phyloP scores from a whole-genome alignment of 1,139 yeast genomes.

The Lodderomyces theae region DNA sequence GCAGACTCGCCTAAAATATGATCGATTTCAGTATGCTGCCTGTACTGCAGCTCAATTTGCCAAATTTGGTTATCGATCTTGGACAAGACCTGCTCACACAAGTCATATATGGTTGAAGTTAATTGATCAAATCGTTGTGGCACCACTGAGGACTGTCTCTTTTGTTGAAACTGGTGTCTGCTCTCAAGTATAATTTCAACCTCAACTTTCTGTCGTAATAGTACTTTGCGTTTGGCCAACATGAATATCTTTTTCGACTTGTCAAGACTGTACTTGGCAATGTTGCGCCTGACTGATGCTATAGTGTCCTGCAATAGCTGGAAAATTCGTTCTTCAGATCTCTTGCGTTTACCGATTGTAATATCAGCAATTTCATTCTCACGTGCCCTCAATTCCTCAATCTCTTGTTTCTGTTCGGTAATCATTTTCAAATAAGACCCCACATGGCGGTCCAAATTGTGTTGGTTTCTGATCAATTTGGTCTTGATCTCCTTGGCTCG shows the following conservation, averaged over 20 bases:
- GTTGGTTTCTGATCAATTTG: constrained; percentile 70
- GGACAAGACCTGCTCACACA: constrained; percentile 26
- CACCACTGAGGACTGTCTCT: background rate
- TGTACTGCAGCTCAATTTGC: constrained; percentile 51
- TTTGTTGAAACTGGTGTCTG: constrained; percentile 17
- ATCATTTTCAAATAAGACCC: constrained; percentile 85
- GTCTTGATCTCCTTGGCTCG: constrained; percentile 90
- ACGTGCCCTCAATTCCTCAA: constrained; percentile 61
- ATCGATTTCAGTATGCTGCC: constrained; percentile 51
- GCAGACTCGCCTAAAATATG: constrained; percentile 43
- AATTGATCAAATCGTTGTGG: constrained; percentile 1
- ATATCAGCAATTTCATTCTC: constrained; percentile 45
- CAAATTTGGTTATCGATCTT: constrained; percentile 42
- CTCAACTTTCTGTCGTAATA: constrained; percentile 45
- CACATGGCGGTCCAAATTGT: constrained; percentile 78
- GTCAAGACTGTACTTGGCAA: constrained; percentile 42
- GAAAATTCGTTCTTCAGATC: constrained; percentile 33
- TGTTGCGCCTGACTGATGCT: constrained; percentile 33
- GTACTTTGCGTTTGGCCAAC: constrained; percentile 56
- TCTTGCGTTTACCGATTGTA: constrained; percentile 29
- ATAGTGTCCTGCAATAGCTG: constrained; percentile 40
- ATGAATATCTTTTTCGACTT: constrained; percentile 48
- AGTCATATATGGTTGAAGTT: constrained; percentile 11
- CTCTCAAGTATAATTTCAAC: constrained; percentile 18
- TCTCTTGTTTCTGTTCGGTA: constrained; percentile 76